These are phyloP conservation scores for Sclerotinia borealis DNA, from an alignment of 2,329 filamentous ascomycete genomes.

Conservation along the genomic window DNA sequence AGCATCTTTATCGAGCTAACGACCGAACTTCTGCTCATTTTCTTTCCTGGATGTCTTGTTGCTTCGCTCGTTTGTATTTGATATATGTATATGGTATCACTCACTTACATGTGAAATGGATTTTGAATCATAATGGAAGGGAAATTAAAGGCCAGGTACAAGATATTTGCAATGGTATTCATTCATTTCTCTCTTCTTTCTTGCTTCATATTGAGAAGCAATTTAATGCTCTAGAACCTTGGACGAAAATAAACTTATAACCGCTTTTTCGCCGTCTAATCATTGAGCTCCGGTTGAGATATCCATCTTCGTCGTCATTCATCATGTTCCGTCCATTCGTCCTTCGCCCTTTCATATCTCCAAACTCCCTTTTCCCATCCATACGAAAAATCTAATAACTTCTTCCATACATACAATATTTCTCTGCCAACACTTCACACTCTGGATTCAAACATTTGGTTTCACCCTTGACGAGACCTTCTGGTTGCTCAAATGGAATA, in stretches of 20 bases:
- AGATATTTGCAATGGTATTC: neutral
- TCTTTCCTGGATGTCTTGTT: too few relatives aligned
- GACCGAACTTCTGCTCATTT: too few relatives aligned
- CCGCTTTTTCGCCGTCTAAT: neutral
- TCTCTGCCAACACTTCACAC: constrained; percentile 68
- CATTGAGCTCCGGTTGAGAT: neutral
- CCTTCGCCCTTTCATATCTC: neutral
- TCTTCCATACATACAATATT: constrained; percentile 90
- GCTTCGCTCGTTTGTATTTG: too few relatives aligned
- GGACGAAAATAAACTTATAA: neutral
- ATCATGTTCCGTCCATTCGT: neutral
- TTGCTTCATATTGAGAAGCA: neutral
- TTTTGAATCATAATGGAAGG: too few relatives aligned
- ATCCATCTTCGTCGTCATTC: constrained; percentile 10
- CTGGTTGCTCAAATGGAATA: constrained; percentile 81
- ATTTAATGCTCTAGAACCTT: neutral
- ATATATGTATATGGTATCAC: too few relatives aligned
- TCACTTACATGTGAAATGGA: too few relatives aligned
- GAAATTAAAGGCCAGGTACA: neutral
- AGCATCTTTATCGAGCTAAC: too few relatives aligned
- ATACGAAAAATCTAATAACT: constrained; percentile 34
- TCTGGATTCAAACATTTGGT: constrained; percentile 91
- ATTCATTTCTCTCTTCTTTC: neutral
- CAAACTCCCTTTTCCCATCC: constrained; percentile 12
- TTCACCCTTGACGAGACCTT: constrained; percentile 68